Conservation (phyloP, 306 rosid genomes). For the Rosa chinensis region DNA sequence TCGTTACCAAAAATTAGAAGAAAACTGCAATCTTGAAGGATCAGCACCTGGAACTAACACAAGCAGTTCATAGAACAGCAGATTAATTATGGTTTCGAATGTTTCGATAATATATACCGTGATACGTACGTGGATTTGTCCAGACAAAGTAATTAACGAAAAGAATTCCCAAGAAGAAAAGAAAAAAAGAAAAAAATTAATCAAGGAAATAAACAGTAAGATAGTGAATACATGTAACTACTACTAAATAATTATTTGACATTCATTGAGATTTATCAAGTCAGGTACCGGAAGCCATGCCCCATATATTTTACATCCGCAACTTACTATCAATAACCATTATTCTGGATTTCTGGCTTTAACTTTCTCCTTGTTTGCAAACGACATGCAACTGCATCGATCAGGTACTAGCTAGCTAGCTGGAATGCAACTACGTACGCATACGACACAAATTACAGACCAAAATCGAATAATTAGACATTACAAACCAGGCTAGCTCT, state of each 20-base stretch:
- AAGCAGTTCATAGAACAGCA: not conserved
- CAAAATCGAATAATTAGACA: not conserved
- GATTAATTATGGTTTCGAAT: not conserved
- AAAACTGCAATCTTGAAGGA: not conserved
- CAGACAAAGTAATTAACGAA: not conserved
- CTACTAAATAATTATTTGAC: not conserved
- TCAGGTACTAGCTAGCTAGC: not conserved
- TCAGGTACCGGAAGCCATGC: not conserved
- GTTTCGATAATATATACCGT: no score
- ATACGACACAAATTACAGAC: not conserved
- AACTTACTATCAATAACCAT: not conserved
- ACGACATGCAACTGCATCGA: not conserved
- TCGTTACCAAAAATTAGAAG: no score
- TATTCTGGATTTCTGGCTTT: not conserved
- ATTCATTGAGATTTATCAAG: not conserved
- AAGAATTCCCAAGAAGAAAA: no score
- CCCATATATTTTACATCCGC: not conserved
- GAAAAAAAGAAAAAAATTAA: no score
- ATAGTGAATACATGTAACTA: not conserved
- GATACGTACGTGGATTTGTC: not conserved
- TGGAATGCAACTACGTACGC: not conserved
- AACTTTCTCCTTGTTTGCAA: not conserved
- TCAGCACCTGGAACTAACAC: not conserved
- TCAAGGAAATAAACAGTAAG: no score
- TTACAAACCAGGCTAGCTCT: not conserved